Base-by-base conservation (phyloP, 2,329 filamentous ascomycete genomes). In the Fusarium pilosicola region DNA sequence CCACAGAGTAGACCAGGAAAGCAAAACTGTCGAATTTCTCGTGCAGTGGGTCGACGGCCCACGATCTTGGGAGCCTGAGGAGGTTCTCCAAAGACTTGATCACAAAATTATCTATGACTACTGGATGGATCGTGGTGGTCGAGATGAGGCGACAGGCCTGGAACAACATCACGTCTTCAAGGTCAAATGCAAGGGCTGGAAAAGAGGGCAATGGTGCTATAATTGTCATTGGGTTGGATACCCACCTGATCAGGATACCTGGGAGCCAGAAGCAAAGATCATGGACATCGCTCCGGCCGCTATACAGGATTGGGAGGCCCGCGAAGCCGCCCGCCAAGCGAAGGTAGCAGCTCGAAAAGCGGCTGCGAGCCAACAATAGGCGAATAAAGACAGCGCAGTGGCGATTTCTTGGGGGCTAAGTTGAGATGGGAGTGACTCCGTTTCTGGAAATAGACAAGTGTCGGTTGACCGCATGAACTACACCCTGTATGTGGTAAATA, bases 341-440 rank as follows among this genome's bases (percentile, higher is more conserved):
- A 45, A 10, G 3, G 12, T 26, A 0, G 24, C 42, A 6, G 42
- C 24, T 20, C 24, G 11, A 3, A 45, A 26, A 1, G 12, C 13
- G n/a, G n/a, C 42, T 2, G 24, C 1, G 3, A 14, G 2, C 5
- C 7, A 14, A 24, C 5, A 10, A 6, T 7, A 45, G 2, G 11
- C n/a, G n/a, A n/a, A n/a, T n/a, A n/a, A n/a, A n/a, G n/a, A n/a
- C n/a, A n/a, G n/a, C n/a, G n/a, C n/a, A n/a, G n/a, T n/a, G n/a
- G 17, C 11, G n/a, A 13, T 9, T 18, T 3, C 3, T 45, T 6
- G 6, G n/a, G 1, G 42, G 11, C 18, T 9, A 2, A 45, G n/a
- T 13, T 5, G 1, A 26, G 11, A 26, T 26, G 7, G 17, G 3
- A 9, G 15, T 9, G 3, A 26, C 17, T 1, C 11, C 0, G 5